A percentile compares a stretch with the other conserved stretches of the same genome.
These are phyloP conservation scores for Dothidotthia symphoricarpi DNA, from an alignment of 2,329 filamentous ascomycete genomes.

Conservation along the genomic window DNA sequence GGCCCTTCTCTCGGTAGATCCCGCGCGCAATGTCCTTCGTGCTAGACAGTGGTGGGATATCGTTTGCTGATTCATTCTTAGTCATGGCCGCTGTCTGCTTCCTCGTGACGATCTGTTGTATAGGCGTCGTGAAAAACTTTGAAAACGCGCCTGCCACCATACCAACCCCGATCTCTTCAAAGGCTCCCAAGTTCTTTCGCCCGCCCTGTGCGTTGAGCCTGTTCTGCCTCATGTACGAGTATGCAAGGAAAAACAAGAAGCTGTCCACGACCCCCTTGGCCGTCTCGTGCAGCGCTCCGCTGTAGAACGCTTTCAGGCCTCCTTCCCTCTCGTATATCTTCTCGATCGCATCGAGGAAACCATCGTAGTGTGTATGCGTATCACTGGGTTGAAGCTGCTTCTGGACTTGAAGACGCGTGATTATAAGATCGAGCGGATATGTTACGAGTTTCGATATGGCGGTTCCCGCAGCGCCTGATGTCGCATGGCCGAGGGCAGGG, in stretches of 20 bases:
- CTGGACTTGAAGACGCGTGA: slow-evolving; percentile 80
- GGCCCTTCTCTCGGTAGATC: slow-evolving; percentile 67
- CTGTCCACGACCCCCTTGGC: slow-evolving; percentile 61
- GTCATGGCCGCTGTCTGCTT: slow-evolving; percentile 69
- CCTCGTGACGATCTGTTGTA: slow-evolving; percentile 77
- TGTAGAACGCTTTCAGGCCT: slow-evolving; percentile 66
- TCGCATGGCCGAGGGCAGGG: slow-evolving; percentile 75
- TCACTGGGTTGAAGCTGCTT: slow-evolving; percentile 52
- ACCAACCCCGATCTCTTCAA: slow-evolving; percentile 74
- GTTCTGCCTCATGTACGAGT: slow-evolving; percentile 58
- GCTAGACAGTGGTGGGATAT: slow-evolving; percentile 33
- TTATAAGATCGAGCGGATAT: slow-evolving; percentile 79
- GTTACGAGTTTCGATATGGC: slow-evolving; percentile 74
- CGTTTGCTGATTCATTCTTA: slow-evolving; percentile 38
- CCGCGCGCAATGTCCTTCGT: slow-evolving; percentile 59
- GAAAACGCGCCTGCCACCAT: slow-evolving; percentile 71
- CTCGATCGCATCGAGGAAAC: slow-evolving; percentile 65
- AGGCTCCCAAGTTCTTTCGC: slow-evolving; percentile 53
- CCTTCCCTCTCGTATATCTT: slow-evolving; percentile 72
- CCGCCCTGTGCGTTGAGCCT: slow-evolving; percentile 30
- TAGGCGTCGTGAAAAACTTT: slow-evolving; percentile 73
- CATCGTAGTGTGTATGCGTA: slow-evolving; percentile 57
- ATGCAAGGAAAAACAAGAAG: slow-evolving; percentile 84
- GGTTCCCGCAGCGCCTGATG: slow-evolving; percentile 75
- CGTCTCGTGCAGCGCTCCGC: slow-evolving; percentile 46